These are phyloP conservation scores for Ophiostoma ulmi DNA, from an alignment of 2,329 filamentous ascomycete genomes.

Conservation along the genomic window DNA sequence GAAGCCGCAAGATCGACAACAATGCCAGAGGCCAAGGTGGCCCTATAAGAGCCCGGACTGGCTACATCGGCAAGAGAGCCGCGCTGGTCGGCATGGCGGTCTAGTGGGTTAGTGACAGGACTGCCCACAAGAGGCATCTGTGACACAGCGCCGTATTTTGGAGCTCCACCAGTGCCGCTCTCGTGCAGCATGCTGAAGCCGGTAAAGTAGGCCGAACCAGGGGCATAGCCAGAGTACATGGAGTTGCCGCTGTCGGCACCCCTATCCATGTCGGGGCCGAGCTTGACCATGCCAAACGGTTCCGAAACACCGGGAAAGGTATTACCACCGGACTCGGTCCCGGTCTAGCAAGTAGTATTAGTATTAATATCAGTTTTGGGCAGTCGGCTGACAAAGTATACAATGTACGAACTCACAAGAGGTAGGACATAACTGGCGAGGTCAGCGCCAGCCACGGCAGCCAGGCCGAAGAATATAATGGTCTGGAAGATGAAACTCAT, in stretches of 20 bases:
- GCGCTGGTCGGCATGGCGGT: slow-evolving; percentile 51
- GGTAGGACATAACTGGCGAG: slow-evolving; percentile 5
- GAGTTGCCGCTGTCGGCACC: slow-evolving; percentile 41
- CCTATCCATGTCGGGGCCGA: slow-evolving; percentile 43
- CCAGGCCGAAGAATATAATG: background rate
- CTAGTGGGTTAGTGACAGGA: slow-evolving; percentile 32
- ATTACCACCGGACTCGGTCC: slow-evolving; percentile 44
- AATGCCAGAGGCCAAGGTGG: slow-evolving; percentile 51
- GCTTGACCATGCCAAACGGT: slow-evolving; percentile 46
- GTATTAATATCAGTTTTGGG: background rate
- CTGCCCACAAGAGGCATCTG: slow-evolving; percentile 53
- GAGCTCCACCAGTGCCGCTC: slow-evolving; percentile 61
- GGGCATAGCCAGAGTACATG: slow-evolving; percentile 50
- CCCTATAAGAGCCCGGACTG: slow-evolving; percentile 58
- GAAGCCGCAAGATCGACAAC: slow-evolving; percentile 54
- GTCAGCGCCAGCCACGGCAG: background rate
- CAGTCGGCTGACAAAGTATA: too few relatives aligned
- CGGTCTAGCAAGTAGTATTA: slow-evolving; percentile 36
- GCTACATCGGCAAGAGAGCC: slow-evolving; percentile 36
- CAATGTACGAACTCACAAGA: background rate
- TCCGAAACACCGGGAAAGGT: slow-evolving; percentile 47
- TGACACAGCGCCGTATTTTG: slow-evolving; percentile 63
- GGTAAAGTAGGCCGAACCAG: slow-evolving; percentile 37
- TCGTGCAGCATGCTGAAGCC: slow-evolving; percentile 62
- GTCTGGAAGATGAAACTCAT: background rate